Evolutionary conservation across 768 basidiomycete species (phyloP), one percentile per base, ranked within the genome.

Genomic region (Floccularia luteovirens): DNA sequence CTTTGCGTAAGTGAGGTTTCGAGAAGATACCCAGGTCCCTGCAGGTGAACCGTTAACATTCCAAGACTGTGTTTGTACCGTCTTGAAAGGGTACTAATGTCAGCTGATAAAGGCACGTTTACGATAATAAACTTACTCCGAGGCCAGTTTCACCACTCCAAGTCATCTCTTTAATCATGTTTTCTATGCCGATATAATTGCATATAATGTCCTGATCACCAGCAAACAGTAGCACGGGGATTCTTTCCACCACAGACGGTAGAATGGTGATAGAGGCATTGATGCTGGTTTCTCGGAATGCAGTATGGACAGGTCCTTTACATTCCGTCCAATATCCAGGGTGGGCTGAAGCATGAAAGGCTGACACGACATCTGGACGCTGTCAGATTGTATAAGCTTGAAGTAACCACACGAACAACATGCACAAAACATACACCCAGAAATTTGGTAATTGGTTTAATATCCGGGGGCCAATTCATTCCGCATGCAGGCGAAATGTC

Each of bases 201-300:
- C 96, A 98, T 46, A 99, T 96, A 31, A 92, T 64, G 57, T 98
- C 96, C 58, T 97, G 88, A 57, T 96, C 92, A 4, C 96, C 96
- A 0, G 80, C 90, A 50, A 96, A 99, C 33, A 99, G 69, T 47
- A 99, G 56, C n/a, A 97, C 74, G 1, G 84, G 82, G 14, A 98
- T 82, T 45, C 72, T 72, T 47, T 82, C 78, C 22, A 97, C 69
- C 2, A 99, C 67, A 4, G 67, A 64, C 0, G 96, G 94, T 1
- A 99, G 56, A 31, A 96, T 64, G 0, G 72, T 73, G 43, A 93
- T 75, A 0, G 88, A 71, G 1, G 94, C 83, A 12, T 78, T 67
- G 2, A 82, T 77, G 6, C 64, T 55, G 17, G 52, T 56, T 40
- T 76, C 66, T 24, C 63, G 61, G 53, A 99, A 75, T 42, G 82